Evolutionary conservation across 225 moss, liverwort and hornwort genomes (phyloP).

Genomic region (Antitrichia curtipendula): DNA sequence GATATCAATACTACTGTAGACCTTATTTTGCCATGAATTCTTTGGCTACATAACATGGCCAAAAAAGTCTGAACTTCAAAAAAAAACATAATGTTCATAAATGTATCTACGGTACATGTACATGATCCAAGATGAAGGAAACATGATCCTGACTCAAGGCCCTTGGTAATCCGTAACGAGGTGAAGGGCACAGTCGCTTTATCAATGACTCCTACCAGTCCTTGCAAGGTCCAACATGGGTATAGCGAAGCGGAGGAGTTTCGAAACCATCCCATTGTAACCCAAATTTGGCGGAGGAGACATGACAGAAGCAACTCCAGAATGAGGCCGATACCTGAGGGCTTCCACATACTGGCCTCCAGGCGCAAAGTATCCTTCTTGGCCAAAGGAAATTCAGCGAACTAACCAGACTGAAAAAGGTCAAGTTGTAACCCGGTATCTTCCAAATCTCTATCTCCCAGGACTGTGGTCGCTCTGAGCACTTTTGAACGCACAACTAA

Average conservation of each 20-base stretch:
- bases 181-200: background rate
- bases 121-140: slow-evolving; percentile 29
- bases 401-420: slow-evolving; percentile 6
- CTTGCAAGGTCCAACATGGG: slow-evolving; percentile 6
- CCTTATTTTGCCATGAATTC: background rate
- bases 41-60: background rate
- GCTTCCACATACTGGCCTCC: slow-evolving; percentile 7
- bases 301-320: slow-evolving; percentile 12
- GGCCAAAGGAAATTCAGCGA: background rate
- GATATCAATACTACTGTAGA: background rate
- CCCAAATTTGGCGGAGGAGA: slow-evolving; percentile 10
- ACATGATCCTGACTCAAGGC: slow-evolving; percentile 6
- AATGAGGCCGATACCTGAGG: slow-evolving; percentile 9
- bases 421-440: slow-evolving; percentile 4
- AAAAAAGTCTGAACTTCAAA: background rate
- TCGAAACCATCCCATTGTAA: slow-evolving; percentile 8
- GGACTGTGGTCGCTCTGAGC: slow-evolving; percentile 14
- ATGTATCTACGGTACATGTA: slow-evolving; percentile 41
- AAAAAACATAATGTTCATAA: slow-evolving; percentile 17
- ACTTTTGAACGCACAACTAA: slow-evolving; percentile 12
- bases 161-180: background rate
- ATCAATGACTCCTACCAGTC: slow-evolving; percentile 7
- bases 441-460: slow-evolving; percentile 14
- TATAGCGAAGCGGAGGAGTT: background rate
- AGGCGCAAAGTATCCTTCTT: slow-evolving; percentile 1